Percentiles rank a stretch among this genome's conserved stretches.
Evolutionary conservation across 2,329 filamentous ascomycete species (phyloP).

Genomic region (Ceratocystis eucalypticola): DNA sequence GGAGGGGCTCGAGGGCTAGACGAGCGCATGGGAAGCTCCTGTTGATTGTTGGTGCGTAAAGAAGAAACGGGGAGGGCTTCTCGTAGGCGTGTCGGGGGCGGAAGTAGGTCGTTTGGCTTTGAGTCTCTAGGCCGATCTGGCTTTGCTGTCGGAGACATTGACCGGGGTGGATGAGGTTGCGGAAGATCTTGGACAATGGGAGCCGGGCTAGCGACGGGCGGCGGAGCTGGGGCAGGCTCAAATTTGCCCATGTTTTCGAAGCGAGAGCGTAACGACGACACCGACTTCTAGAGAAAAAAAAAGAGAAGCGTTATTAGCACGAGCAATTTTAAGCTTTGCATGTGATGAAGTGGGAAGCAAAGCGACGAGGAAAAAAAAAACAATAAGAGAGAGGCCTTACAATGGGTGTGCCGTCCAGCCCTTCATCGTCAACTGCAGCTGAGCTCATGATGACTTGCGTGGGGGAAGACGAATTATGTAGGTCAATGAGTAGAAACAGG

Average conservation of each 20-base stretch:
- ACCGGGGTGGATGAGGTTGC: constrained; percentile 23
- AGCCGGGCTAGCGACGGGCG: constrained; percentile 3
- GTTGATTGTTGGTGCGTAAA: constrained; percentile 22
- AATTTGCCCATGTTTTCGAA: constrained; percentile 62
- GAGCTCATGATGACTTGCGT: constrained; percentile 18
- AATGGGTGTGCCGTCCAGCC: constrained; percentile 64
- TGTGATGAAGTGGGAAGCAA: neutral
- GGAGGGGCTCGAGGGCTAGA: constrained; percentile 18
- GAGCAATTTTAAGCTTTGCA: neutral
- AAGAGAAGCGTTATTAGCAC: constrained; percentile 29
- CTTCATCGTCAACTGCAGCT: constrained; percentile 31
- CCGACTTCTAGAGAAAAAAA: constrained; percentile 47
- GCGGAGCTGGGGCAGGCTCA: constrained; percentile 25
- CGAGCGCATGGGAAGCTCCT: constrained; percentile 19
- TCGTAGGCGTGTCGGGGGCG: constrained; percentile 23
- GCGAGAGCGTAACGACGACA: constrained; percentile 66
- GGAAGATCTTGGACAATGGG: neutral
- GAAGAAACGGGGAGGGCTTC: constrained; percentile 23
- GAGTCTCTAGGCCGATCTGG: constrained; percentile 28
- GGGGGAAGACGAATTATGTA: neutral
- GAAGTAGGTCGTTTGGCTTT: constrained; percentile 31
- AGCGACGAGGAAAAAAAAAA: neutral
- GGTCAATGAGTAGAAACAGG: neutral
- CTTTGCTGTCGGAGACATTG: constrained; percentile 30
- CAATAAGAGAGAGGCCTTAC: constrained; percentile 33